Evolutionary conservation across 2,329 filamentous ascomycete species (phyloP), one percentile per base, ranked within the genome.

Genomic region (Pseudogymnoascus sp.): DNA sequence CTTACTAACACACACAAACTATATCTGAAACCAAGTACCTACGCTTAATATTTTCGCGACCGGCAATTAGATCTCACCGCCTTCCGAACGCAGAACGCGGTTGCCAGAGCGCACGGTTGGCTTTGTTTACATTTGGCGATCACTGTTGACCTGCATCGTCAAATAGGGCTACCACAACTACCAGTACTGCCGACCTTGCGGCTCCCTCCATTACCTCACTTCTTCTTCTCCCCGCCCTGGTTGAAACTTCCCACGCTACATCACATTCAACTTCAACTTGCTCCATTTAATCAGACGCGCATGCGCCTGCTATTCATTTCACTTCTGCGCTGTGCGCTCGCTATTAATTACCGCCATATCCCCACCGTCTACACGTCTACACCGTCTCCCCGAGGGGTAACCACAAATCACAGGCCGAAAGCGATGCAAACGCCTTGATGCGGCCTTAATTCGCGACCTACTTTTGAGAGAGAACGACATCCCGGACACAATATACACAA

Each of bases 381-480:
- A 44, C 42, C 38, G 42, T 62, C 60, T 62, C 38, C 35, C 36
- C 60, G 60, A 44, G 36, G 47, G 47, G 50, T 62, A 62, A 40
- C 33, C 21, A 44, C 21, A 40, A 44, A 17, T 61, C 60, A 44
- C 40, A 44, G 19, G 38, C n/a, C 36, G 36, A 38, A 42, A 23
- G 38, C 36, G 38, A 44, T 44, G 38, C 31, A 35, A 64, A 60
- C 64, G 63, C 62, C 69, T 71, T 68, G 60, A 33, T 63, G 64
- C 64, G 62, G 65, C 36, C 62, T 35, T 35, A 35, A 63, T 33
- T 35, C 3, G 50, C 33, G 62, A 53, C 62, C 47, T 31, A 15
- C n/a, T 23, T 36, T 35, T 26, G 26, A 63, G 15, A 35, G 53
- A 57, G 50, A 57, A 57, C 28, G 50, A 33, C 50, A 57, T 33